These are phyloP conservation scores for Starmerella kuoi DNA, from an alignment of 805 yeast species.

Conservation along the genomic window DNA sequence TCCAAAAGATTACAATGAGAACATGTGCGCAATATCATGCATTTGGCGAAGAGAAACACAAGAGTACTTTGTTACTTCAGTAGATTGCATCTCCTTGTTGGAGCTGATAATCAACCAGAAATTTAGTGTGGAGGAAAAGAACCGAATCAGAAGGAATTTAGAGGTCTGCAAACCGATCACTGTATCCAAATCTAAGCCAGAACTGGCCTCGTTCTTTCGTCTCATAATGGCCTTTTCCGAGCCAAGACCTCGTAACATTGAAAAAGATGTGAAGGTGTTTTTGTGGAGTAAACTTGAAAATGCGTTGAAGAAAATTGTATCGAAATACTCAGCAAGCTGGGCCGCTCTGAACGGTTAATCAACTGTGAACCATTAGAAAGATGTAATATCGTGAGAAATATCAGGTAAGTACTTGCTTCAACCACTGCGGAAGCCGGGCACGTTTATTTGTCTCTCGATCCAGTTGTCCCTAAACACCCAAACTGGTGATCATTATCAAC, in stretches of 20 bases:
- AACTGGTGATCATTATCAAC: too few relatives aligned
- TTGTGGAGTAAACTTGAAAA: conserved; percentile 42
- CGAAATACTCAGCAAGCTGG: conserved; percentile 38
- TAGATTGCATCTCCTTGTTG: conserved; percentile 46
- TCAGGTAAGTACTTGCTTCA: too few relatives aligned
- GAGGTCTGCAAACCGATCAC: conserved; percentile 54
- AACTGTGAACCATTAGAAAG: too few relatives aligned
- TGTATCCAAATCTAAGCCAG: conserved; percentile 37
- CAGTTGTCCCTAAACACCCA: too few relatives aligned
- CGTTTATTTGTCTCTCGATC: not conserved
- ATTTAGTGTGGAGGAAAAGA: conserved; percentile 57
- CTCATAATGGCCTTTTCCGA: conserved; percentile 47
- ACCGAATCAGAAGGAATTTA: conserved; percentile 53
- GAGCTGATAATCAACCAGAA: conserved; percentile 44
- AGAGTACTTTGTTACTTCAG: conserved; percentile 49
- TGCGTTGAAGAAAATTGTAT: conserved; percentile 45
- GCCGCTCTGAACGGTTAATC: conserved; percentile 2
- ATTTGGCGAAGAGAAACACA: conserved; percentile 42
- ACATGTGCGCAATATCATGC: conserved; percentile 43
- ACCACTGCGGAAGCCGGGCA: too few relatives aligned
- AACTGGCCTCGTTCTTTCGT: conserved; percentile 32
- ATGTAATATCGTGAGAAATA: too few relatives aligned
- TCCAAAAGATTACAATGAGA: conserved; percentile 30
- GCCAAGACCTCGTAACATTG: conserved; percentile 59
- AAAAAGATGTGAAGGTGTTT: conserved; percentile 57